phyloP scores from a whole-genome alignment of 225 moss, liverwort and hornwort species.

The Anthoceros angustus region DNA sequence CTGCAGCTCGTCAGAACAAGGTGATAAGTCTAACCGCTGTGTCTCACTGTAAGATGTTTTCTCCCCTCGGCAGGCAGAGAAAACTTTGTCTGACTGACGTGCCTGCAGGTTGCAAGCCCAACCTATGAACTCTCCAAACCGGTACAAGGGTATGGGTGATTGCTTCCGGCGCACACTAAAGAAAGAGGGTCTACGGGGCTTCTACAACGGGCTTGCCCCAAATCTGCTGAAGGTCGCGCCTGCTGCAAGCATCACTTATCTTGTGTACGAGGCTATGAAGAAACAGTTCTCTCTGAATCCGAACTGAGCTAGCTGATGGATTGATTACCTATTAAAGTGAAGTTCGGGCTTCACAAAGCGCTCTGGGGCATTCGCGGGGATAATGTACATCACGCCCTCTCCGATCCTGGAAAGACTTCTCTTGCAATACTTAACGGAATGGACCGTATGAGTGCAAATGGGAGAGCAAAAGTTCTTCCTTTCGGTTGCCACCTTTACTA shows the following conservation, averaged over 20 bases:
- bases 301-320: not conserved
- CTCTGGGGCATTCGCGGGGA: no score
- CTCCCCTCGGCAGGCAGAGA: not conserved
- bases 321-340: no score
- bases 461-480: no score
- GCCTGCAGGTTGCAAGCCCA: constrained; percentile 81
- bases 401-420: no score
- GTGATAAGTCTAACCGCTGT: constrained; percentile 14
- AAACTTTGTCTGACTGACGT: not conserved
- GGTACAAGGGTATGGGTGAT: constrained; percentile 74
- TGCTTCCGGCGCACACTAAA: constrained; percentile 47
- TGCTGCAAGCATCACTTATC: constrained; percentile 86
- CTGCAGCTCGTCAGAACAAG: constrained; percentile 93
- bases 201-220: constrained; percentile 82
- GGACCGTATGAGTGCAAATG: no score
- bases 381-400: no score
- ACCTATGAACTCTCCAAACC: constrained; percentile 18
- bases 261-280: constrained; percentile 97
- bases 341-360: no score
- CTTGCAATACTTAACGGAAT: no score
- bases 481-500: not conserved
- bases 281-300: constrained; percentile 46
- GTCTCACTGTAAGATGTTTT: not conserved
- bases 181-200: constrained; percentile 61
- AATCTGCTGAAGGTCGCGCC: constrained; percentile 92